phyloP scores from a whole-genome alignment of 2,329 filamentous ascomycete genomes.

The Shiraia bambusicola region DNA sequence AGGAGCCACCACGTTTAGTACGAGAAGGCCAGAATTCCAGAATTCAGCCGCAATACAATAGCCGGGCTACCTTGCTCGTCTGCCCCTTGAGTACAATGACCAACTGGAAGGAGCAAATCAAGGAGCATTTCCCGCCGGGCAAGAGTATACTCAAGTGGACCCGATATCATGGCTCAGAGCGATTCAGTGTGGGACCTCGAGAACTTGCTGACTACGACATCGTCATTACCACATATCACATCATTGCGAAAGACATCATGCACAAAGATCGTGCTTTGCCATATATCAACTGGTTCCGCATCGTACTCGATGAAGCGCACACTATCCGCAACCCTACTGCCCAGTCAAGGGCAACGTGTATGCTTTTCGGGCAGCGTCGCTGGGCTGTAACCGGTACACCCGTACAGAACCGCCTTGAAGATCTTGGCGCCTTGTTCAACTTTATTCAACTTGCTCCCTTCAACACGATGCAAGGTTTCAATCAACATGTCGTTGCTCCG shows the following conservation, averaged over 20 bases:
- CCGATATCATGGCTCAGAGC: conserved; percentile 81
- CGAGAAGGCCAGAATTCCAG: too few species aligned
- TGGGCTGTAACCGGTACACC: conserved; percentile 99
- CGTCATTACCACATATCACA: conserved; percentile 91
- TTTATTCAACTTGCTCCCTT: conserved; percentile 87
- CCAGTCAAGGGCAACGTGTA: conserved; percentile 82
- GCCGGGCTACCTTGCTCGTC: conserved; percentile 78
- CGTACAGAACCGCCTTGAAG: conserved; percentile 85
- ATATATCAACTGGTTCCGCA: conserved; percentile 86
- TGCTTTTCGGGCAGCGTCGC: conserved; percentile 74
- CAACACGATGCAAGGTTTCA: conserved; percentile 73
- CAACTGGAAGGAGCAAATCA: conserved; percentile 94
- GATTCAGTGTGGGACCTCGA: conserved; percentile 61
- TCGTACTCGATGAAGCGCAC: conserved; percentile 93
- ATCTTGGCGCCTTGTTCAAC: conserved; percentile 81
- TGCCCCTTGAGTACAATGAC: conserved; percentile 87
- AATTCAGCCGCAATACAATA: too few species aligned
- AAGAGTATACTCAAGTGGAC: conserved; percentile 64
- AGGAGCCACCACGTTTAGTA: conserved; percentile 55
- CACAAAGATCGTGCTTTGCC: conserved; percentile 67
- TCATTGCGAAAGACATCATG: conserved; percentile 73
- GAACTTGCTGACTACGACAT: conserved; percentile 75
- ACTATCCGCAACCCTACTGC: conserved; percentile 86
- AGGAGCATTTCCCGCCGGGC: conserved; percentile 69
- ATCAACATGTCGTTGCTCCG: conserved; percentile 75